Conservation (phyloP, 306 rosid genomes). For the Lagenaria siceraria region DNA sequence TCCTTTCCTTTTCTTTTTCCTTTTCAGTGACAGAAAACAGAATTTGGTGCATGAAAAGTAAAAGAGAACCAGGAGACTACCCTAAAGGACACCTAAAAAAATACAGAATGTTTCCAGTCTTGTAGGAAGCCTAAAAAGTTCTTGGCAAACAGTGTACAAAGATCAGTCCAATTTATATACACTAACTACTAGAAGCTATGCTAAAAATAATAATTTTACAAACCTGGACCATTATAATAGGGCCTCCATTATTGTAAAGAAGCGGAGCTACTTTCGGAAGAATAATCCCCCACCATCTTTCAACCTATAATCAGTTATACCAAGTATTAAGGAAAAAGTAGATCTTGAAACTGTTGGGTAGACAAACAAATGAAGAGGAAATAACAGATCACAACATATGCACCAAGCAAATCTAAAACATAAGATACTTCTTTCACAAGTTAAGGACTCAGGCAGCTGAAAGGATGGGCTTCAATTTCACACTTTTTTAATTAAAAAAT, state of each 20-base stretch:
- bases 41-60: background rate
- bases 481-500: background rate
- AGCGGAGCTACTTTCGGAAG: slow-evolving; percentile 73
- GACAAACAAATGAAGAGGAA: background rate
- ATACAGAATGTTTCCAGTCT: background rate
- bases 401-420: background rate
- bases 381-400: background rate
- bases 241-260: slow-evolving; percentile 70
- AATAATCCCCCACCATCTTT: slow-evolving; percentile 73
- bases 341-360: background rate
- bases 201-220: slow-evolving; percentile 9
- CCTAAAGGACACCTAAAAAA: background rate
- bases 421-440: background rate
- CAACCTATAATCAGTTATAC: slow-evolving; percentile 44
- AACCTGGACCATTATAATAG: slow-evolving; percentile 92
- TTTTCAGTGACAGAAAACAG: background rate
- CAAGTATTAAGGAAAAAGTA: background rate
- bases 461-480: background rate
- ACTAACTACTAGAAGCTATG: background rate
- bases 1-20: background rate
- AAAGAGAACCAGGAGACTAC: background rate
- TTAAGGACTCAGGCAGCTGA: background rate
- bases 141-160: background rate
- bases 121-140: background rate
- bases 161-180: background rate